A percentile compares a stretch with the other conserved stretches of the same genome.
Conservation (phyloP, 2,329 filamentous ascomycete species). For the Salinomyces thailandicus region DNA sequence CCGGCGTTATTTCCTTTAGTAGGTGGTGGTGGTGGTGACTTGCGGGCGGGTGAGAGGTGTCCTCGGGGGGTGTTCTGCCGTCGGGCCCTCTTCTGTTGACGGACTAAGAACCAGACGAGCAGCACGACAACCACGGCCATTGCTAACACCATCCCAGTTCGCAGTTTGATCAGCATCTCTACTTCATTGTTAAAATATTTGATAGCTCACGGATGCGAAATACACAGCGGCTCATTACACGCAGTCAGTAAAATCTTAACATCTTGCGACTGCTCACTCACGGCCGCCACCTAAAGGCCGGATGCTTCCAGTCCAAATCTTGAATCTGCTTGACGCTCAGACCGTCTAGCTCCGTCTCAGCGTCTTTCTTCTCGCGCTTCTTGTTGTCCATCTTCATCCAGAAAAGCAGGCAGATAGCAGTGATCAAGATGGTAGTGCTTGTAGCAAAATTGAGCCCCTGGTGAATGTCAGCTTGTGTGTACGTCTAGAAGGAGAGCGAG, state of each 20-base stretch:
- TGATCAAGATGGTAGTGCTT: conserved; percentile 44
- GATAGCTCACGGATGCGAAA: too few relatives aligned
- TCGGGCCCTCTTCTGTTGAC: too few relatives aligned
- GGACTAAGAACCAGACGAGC: background rate
- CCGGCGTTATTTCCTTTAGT: too few relatives aligned
- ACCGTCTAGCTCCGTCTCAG: conserved; percentile 47
- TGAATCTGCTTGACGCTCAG: conserved; percentile 44
- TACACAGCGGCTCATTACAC: too few relatives aligned
- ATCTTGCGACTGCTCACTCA: too few relatives aligned
- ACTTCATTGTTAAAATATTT: too few relatives aligned
- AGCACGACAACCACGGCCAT: background rate
- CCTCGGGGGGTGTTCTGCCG: too few relatives aligned
- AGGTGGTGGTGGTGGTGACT: too few relatives aligned
- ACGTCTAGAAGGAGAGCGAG: background rate
- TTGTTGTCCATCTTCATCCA: conserved; percentile 58
- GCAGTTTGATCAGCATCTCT: too few relatives aligned
- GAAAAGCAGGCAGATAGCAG: conserved; percentile 38
- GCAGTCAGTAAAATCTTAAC: too few relatives aligned
- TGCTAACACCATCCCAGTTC: too few relatives aligned
- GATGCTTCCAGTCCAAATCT: conserved; percentile 57
- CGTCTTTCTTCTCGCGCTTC: conserved; percentile 43
- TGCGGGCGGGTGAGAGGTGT: too few relatives aligned
- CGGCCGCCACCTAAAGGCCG: conserved; percentile 51
- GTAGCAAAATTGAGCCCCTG: conserved; percentile 56
- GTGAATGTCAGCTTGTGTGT: background rate